A percentile compares a stretch with the other conserved stretches of the same genome.
These are phyloP conservation scores for Vaccinium macrocarpon DNA, from an alignment of 148 eudicot species.

Conservation along the genomic window DNA sequence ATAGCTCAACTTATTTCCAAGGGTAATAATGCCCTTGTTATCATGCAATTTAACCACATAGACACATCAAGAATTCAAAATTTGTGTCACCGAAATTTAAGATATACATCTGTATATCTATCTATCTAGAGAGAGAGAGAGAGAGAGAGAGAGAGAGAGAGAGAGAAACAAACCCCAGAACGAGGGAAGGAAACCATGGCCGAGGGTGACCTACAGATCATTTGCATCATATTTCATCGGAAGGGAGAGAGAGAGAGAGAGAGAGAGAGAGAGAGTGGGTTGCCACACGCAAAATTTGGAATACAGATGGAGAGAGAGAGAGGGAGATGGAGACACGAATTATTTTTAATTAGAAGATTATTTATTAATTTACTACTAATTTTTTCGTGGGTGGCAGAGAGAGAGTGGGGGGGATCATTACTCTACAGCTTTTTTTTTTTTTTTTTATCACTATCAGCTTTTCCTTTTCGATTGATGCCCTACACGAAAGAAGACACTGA, in stretches of 20 bases:
- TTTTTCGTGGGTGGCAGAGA: background rate
- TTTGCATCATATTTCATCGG: slow-evolving; percentile 35
- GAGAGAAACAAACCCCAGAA: slow-evolving; percentile 40
- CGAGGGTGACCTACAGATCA: slow-evolving; percentile 41
- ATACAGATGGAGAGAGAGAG: slow-evolving; percentile 7
- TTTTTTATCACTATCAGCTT: too few relatives aligned
- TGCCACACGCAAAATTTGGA: background rate
- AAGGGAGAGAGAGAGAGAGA: too few relatives aligned
- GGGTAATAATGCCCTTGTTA: background rate
- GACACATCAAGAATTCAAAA: background rate
- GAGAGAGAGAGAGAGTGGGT: background rate
- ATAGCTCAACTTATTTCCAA: background rate
- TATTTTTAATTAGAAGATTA: background rate
- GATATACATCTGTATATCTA: background rate
- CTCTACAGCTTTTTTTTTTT: background rate
- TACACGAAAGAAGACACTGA: background rate
- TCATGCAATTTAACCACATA: background rate
- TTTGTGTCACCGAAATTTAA: background rate
- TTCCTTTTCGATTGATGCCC: background rate
- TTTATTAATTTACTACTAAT: too few relatives aligned
- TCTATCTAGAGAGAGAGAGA: background rate
- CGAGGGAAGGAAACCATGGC: slow-evolving; percentile 67
- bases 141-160: background rate
- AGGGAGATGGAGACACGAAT: background rate
- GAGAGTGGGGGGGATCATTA: background rate